Base-by-base conservation (phyloP, 2,329 filamentous ascomycete species). In the Nannizziopsis arthrosporioides region DNA sequence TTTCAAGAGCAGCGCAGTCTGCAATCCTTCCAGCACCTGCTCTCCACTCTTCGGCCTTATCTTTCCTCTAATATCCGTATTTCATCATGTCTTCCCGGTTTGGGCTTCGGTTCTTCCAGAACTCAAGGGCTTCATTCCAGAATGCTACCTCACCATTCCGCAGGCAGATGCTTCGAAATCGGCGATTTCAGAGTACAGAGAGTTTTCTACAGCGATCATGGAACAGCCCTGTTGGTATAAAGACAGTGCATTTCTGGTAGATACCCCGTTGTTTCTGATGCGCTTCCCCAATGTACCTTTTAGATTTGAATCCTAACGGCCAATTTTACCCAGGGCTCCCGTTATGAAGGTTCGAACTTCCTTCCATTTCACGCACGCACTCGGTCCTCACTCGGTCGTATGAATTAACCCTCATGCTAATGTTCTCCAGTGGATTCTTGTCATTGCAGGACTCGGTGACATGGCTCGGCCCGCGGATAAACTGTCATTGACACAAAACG, bases 161-260 rank as follows among this genome's bases (percentile, higher is more conserved):
- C 60, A 63, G 66, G 59, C 65, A 63, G 57, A 61, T 64, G 58
- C 67, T 69, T 62, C 67, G 64, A 52, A 61, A 74, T 56, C 79
- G 78, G 61, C 78, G 85, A 65, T 87, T 78, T 67, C 81, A 85
- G 69, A 86, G 81, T 68, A 81, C 82, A 39, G 73, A 80, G 65
- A 71, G 64, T 55, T 67, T 66, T 45, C 81, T 92, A 67, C 80
- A 82, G 73, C 81, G 81, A 68, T 78, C 93, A 75, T 88, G 82
- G 83, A 80, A 86, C 67, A 87, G 83, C 67, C 84, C 85, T 54
- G 69, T 89, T 55, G 85, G 85, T 44, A 59, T 89, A 59, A 88
- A 88, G 82, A 98, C 92, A 53, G 92, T 98, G 61, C 92, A 98
- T 70, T 98, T 98, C 73, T 98, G 92, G 90, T 90, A 73, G 49